A percentile compares a stretch with the other conserved stretches of the same genome.
phyloP scores from a whole-genome alignment of 1,139 yeast genomes.

The Suhomyces maxii region DNA sequence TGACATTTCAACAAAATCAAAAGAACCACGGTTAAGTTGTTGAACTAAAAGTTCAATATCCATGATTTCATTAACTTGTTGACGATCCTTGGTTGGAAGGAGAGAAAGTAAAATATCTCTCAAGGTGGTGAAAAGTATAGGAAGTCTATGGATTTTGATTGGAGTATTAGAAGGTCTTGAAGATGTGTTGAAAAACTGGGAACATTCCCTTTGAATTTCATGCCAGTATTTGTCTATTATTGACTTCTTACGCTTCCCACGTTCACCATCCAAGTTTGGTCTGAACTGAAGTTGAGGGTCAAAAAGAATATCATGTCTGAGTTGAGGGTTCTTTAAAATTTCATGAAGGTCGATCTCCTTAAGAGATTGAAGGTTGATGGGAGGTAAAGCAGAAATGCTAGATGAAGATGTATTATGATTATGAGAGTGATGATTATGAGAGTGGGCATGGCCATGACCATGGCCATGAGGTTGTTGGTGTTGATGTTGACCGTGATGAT shows the following conservation, averaged over 20 bases:
- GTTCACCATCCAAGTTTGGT: constrained; percentile 88
- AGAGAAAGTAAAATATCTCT: constrained; percentile 74
- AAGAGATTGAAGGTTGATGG: constrained; percentile 79
- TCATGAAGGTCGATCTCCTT: constrained; percentile 88
- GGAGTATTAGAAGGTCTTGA: constrained; percentile 9
- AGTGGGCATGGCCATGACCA: constrained; percentile 8
- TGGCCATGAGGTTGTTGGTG: constrained; percentile 9
- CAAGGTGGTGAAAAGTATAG: constrained; percentile 70
- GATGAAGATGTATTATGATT: constrained; percentile 15
- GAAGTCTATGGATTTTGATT: constrained; percentile 51
- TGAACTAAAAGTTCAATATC: constrained; percentile 78
- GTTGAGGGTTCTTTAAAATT: constrained; percentile 86
- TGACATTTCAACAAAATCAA: constrained; percentile 70
- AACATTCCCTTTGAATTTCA: constrained; percentile 66
- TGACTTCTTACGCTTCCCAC: constrained; percentile 76
- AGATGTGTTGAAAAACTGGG: constrained; percentile 32
- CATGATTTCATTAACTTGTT: constrained; percentile 67
- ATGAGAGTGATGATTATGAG: constrained; percentile 11
- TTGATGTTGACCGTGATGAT: constrained; percentile 18
- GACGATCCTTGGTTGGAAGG: constrained; percentile 76
- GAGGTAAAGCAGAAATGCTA: constrained; percentile 57
- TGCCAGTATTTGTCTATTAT: constrained; percentile 83
- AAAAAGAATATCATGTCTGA: constrained; percentile 88
- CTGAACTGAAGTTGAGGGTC: constrained; percentile 92
- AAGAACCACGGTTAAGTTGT: constrained; percentile 66